Conservation (phyloP, 495 filamentous ascomycete species). For the Talaromyces nanjingensis region DNA sequence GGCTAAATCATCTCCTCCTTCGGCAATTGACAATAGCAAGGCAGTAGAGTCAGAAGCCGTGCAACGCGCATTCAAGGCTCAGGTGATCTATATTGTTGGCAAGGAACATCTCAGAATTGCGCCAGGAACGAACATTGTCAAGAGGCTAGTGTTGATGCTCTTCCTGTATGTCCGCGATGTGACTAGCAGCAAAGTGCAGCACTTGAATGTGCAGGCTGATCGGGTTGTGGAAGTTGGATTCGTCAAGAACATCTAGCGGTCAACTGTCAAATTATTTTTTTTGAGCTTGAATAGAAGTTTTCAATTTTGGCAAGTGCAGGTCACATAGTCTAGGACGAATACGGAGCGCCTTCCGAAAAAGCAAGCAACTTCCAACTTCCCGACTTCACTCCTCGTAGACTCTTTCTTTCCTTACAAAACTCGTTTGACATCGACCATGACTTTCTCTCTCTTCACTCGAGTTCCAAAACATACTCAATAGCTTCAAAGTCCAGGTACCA, state of each 20-base stretch:
- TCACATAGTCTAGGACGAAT: not conserved
- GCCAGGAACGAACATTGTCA: constrained; percentile 30
- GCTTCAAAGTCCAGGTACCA: not conserved
- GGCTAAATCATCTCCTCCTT: constrained; percentile 11
- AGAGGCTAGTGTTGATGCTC: constrained; percentile 40
- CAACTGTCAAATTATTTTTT: not conserved
- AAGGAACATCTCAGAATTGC: constrained; percentile 63
- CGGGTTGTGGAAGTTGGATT: constrained; percentile 63
- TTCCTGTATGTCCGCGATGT: constrained; percentile 70
- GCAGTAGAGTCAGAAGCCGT: constrained; percentile 28
- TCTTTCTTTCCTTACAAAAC: not conserved
- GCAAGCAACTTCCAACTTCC: not conserved
- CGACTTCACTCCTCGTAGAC: not conserved
- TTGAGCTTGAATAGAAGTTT: not conserved
- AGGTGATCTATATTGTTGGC: constrained; percentile 62
- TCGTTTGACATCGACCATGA: not conserved
- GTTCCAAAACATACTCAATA: not conserved
- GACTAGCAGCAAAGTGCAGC: constrained; percentile 55
- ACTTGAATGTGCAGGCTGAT: constrained; percentile 53
- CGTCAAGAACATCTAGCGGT: constrained; percentile 52
- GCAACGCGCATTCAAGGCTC: constrained; percentile 50
- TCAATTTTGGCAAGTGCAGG: not conserved
- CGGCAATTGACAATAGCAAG: not conserved
- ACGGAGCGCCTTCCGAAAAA: not conserved
- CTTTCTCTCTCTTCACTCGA: not conserved